Evolutionary conservation across 75 land plant genomes (phyloP).

Genomic region (Adiantum capillusveneris): DNA sequence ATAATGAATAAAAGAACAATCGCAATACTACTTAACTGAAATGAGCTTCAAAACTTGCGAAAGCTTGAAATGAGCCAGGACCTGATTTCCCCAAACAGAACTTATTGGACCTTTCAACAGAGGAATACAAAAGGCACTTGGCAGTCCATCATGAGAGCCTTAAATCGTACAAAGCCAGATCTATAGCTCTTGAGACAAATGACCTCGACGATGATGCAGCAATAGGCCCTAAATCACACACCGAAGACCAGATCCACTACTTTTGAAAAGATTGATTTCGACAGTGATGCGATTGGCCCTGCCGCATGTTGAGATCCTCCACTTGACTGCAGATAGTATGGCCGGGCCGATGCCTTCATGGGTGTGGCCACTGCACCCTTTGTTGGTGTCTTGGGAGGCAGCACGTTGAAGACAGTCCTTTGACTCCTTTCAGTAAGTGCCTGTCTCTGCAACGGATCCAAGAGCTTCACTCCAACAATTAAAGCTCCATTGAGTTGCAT

Average conservation of each 20-base stretch:
- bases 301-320: conserved; percentile 25
- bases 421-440: conserved; percentile 47
- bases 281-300: conserved; percentile 68
- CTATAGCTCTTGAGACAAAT: too few relatives aligned
- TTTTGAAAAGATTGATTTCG: conserved; percentile 76
- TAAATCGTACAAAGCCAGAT: too few relatives aligned
- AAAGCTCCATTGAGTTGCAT: conserved; percentile 69
- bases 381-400: conserved; percentile 34
- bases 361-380: conserved; percentile 18
- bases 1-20: too few relatives aligned
- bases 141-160: too few relatives aligned
- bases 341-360: conserved; percentile 34
- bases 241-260: conserved; percentile 87
- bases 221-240: conserved; percentile 29
- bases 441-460: conserved; percentile 73
- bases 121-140: too few relatives aligned
- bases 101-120: too few relatives aligned
- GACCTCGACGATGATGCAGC: too few relatives aligned
- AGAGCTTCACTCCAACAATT: conserved; percentile 80
- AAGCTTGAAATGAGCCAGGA: too few relatives aligned
- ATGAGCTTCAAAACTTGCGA: too few relatives aligned
- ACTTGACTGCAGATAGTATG: conserved; percentile 50
- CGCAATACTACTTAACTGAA: too few relatives aligned
- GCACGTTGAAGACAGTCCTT: conserved; percentile 47
- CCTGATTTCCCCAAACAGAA: too few relatives aligned